Conservation (phyloP, 805 yeast genomes). For the Kodamaea laetipori region DNA sequence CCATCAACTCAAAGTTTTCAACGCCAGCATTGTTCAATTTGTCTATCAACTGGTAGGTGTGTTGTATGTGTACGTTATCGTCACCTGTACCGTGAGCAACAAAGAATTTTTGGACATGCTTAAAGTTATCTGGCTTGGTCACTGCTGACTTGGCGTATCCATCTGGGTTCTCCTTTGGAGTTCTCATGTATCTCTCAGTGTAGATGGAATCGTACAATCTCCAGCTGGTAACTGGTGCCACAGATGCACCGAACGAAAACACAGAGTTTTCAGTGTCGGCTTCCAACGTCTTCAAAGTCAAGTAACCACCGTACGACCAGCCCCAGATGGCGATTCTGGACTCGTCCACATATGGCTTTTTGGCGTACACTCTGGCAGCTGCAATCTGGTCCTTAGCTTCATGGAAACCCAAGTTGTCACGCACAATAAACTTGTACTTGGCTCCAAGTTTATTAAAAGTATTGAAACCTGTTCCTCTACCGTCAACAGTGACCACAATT, state of each 20-base stretch:
- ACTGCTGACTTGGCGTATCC: slow-evolving; percentile 52
- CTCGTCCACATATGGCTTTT: slow-evolving; percentile 60
- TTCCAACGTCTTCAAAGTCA: slow-evolving; percentile 73
- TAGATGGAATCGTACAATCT: slow-evolving; percentile 71
- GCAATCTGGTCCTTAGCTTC: slow-evolving; percentile 87
- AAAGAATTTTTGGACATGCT: slow-evolving; percentile 55
- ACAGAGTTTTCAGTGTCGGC: slow-evolving; percentile 55
- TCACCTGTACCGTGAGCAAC: slow-evolving; percentile 84
- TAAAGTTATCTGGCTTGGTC: slow-evolving; percentile 47
- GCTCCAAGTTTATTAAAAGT: slow-evolving; percentile 56
- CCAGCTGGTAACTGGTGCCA: slow-evolving; percentile 88
- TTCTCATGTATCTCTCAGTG: slow-evolving; percentile 75
- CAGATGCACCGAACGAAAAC: slow-evolving; percentile 77
- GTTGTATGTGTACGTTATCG: slow-evolving; percentile 80
- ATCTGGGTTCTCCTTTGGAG: slow-evolving; percentile 49
- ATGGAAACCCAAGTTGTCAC: slow-evolving; percentile 77
- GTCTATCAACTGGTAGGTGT: slow-evolving; percentile 63
- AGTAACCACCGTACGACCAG: slow-evolving; percentile 85
- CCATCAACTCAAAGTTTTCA: slow-evolving; percentile 80
- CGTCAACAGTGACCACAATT: slow-evolving; percentile 92
- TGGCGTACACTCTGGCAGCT: slow-evolving; percentile 75
- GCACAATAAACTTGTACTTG: slow-evolving; percentile 70
- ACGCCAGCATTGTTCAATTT: slow-evolving; percentile 59
- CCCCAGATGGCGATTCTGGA: slow-evolving; percentile 76
- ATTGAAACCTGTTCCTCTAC: slow-evolving; percentile 93